Conservation (phyloP, 2,329 filamentous ascomycete species). For the Arthrobotrys sinensis region DNA sequence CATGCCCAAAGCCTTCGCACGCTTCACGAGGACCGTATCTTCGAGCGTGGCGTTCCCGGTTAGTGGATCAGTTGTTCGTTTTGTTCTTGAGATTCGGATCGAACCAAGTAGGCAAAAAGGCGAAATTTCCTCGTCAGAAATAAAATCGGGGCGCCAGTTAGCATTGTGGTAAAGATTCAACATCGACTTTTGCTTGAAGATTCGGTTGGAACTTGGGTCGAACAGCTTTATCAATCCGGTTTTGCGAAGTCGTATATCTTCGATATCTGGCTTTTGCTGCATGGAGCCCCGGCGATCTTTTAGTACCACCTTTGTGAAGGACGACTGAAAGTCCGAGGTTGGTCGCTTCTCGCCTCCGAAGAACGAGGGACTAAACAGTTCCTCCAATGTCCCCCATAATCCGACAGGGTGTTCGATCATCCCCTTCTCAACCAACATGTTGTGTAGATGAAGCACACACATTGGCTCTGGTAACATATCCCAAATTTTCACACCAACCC, state of each 20-base stretch:
- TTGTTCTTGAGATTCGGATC: conserved; percentile 64
- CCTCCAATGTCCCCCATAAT: conserved; percentile 65
- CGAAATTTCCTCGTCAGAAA: conserved; percentile 66
- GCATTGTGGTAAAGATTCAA: conserved; percentile 65
- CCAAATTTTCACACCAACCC: conserved; percentile 67
- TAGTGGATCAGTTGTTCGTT: conserved; percentile 63
- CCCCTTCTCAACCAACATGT: conserved; percentile 69
- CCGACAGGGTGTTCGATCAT: conserved; percentile 67
- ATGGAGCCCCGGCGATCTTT: neutral
- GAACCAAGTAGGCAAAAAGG: conserved; percentile 63
- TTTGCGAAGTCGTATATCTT: conserved; percentile 7
- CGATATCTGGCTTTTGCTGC: conserved; percentile 12
- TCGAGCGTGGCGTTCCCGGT: conserved; percentile 65
- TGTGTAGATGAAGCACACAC: conserved; percentile 70
- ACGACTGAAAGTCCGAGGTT: conserved; percentile 61
- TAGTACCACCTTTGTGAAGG: conserved; percentile 62
- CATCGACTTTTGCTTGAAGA: conserved; percentile 67
- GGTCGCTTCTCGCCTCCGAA: conserved; percentile 65
- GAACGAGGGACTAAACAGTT: conserved; percentile 64
- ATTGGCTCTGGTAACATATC: conserved; percentile 68
- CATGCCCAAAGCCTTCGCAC: conserved; percentile 62
- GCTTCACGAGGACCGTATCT: conserved; percentile 65
- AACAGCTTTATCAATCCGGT: conserved; percentile 22
- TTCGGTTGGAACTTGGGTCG: conserved; percentile 59
- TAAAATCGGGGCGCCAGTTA: conserved; percentile 67